These are phyloP conservation scores for Cudoniella acicularis DNA, from an alignment of 495 filamentous ascomycete genomes.

Conservation along the genomic window DNA sequence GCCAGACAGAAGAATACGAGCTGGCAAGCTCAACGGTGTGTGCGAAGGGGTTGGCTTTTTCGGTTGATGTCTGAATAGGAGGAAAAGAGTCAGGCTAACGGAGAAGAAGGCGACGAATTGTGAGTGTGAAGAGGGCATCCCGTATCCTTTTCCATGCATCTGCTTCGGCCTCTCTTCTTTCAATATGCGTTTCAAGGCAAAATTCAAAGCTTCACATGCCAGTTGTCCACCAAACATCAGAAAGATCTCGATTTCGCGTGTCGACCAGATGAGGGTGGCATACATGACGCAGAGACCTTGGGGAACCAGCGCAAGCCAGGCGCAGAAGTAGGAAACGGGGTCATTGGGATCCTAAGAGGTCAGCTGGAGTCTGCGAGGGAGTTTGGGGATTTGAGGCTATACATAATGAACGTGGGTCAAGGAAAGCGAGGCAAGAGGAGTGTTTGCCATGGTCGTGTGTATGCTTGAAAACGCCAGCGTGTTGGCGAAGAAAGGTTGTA, in stretches of 20 bases:
- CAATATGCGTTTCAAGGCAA: constrained; percentile 81
- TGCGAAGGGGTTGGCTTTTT: constrained; percentile 37
- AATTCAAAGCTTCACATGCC: constrained; percentile 91
- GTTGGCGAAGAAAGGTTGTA: too few species aligned
- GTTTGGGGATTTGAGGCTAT: constrained; percentile 22
- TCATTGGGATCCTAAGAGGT: constrained; percentile 79
- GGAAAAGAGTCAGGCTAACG: constrained; percentile 74
- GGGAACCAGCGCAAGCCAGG: constrained; percentile 89
- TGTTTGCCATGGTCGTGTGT: constrained; percentile 50
- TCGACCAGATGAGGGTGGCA: constrained; percentile 81
- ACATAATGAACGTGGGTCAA: constrained; percentile 97
- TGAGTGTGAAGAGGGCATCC: constrained; percentile 97
- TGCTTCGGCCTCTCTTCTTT: constrained; percentile 85
- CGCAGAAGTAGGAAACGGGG: constrained; percentile 77
- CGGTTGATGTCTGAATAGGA: constrained; percentile 72
- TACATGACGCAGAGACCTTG: constrained; percentile 89
- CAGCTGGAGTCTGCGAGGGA: constrained; percentile 16
- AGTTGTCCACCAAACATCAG: constrained; percentile 92
- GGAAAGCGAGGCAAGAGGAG: constrained; percentile 81
- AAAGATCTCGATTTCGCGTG: constrained; percentile 84
- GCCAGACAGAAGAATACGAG: constrained; percentile 54
- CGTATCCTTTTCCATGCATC: constrained; percentile 89
- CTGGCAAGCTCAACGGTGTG: constrained; percentile 51
- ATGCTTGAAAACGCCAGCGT: too few species aligned
- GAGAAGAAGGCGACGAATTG: constrained; percentile 93